Evolutionary conservation across 2,329 filamentous ascomycete genomes (phyloP).

Genomic region (Fusarium bulbicola): DNA sequence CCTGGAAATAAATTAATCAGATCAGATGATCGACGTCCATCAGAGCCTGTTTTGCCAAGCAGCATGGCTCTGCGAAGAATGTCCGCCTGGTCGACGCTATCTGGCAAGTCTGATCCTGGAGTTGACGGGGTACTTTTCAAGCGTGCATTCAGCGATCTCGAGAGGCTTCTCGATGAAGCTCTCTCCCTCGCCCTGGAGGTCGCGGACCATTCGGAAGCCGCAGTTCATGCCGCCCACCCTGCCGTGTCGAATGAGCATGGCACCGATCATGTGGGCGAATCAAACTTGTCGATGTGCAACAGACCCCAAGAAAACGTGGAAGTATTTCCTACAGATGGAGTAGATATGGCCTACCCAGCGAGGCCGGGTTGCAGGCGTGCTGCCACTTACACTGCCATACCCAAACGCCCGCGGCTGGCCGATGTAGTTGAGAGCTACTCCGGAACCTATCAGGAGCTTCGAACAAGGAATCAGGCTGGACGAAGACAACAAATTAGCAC

Average conservation of each 20-base stretch:
- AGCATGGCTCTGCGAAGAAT: slow-evolving; percentile 26
- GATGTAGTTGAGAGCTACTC: slow-evolving; percentile 44
- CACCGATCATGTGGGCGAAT: slow-evolving; percentile 2
- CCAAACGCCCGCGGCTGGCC: slow-evolving; percentile 38
- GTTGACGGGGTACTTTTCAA: slow-evolving; percentile 47
- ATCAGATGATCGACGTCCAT: slow-evolving; percentile 30
- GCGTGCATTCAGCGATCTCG: slow-evolving; percentile 53
- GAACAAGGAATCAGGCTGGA: not conserved
- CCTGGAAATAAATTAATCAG: slow-evolving; percentile 14
- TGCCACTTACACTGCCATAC: slow-evolving; percentile 36
- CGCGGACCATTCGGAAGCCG: slow-evolving; percentile 45
- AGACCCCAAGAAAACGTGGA: slow-evolving; percentile 12
- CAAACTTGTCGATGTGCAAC: not conserved
- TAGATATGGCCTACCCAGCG: not conserved
- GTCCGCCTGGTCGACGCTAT: slow-evolving; percentile 27
- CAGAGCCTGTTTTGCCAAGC: slow-evolving; percentile 34
- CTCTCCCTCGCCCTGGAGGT: slow-evolving; percentile 54
- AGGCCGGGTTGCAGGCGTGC: slow-evolving; percentile 39
- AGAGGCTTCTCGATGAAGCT: slow-evolving; percentile 58
- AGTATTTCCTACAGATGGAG: slow-evolving; percentile 7
- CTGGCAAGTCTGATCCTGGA: slow-evolving; percentile 33
- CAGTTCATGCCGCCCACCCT: slow-evolving; percentile 13
- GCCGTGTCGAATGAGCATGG: slow-evolving; percentile 14
- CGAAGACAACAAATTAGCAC: not conserved
- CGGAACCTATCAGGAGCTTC: slow-evolving; percentile 15